A percentile compares a stretch with the other conserved stretches of the same genome.
Evolutionary conservation across 805 yeast species (phyloP).

Genomic region (Priceomyces castillae): DNA sequence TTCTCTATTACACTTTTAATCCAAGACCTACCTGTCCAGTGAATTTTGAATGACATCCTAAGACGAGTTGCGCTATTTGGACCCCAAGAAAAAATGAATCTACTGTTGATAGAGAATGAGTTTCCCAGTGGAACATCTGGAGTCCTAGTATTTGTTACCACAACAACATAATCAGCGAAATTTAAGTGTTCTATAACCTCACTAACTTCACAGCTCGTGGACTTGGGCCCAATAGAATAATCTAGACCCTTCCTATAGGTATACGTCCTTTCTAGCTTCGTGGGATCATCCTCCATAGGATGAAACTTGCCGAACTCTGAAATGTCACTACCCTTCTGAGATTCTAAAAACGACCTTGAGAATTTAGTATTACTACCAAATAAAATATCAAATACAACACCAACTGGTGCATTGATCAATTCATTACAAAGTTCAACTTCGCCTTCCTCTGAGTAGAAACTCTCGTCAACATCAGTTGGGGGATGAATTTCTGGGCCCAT

Average conservation of each 20-base stretch:
- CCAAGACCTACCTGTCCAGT: constrained; percentile 94
- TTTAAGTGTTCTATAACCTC: constrained; percentile 62
- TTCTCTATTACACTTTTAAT: constrained; percentile 84
- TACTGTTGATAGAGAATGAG: constrained; percentile 71
- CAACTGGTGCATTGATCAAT: constrained; percentile 67
- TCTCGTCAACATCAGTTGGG: constrained; percentile 51
- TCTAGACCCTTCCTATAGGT: constrained; percentile 72
- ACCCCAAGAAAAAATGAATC: constrained; percentile 76
- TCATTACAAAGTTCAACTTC: constrained; percentile 50
- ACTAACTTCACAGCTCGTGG: constrained; percentile 67
- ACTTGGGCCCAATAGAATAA: constrained; percentile 88
- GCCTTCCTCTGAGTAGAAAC: constrained; percentile 40
- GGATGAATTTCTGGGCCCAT: constrained; percentile 66
- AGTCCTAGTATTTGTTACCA: constrained; percentile 64
- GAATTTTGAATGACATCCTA: constrained; percentile 66
- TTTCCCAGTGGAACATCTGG: constrained; percentile 96
- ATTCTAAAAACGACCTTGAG: constrained; percentile 36
- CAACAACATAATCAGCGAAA: constrained; percentile 51
- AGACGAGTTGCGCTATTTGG: constrained; percentile 57
- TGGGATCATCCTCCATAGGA: constrained; percentile 35
- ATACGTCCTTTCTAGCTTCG: constrained; percentile 49
- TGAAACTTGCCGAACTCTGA: constrained; percentile 35
- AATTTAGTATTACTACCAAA: constrained; percentile 58
- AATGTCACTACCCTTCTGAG: constrained; percentile 48
- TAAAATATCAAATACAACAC: constrained; percentile 63